Conservation (phyloP, 169 alveolate species). For the Ichthyophthirius multifiliis region DNA sequence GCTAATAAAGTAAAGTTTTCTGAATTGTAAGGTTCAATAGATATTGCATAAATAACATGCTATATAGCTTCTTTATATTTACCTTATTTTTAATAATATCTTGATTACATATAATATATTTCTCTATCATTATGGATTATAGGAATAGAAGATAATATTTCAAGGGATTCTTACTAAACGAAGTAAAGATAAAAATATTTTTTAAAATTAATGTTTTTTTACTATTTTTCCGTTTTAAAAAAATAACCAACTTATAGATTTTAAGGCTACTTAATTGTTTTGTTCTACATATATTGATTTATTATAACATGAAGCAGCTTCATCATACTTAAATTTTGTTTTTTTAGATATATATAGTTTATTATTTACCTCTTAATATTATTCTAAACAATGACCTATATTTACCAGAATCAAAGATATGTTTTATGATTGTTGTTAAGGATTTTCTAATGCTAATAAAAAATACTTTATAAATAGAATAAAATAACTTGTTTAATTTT, state of each 20-base stretch:
- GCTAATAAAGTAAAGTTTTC: constrained; percentile 5
- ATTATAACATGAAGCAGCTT: not conserved
- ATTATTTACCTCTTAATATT: not conserved
- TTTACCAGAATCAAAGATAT: too few relatives aligned
- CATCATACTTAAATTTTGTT: not conserved
- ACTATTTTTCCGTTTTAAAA: constrained; percentile 1
- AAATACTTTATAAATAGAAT: too few relatives aligned
- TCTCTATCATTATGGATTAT: too few relatives aligned
- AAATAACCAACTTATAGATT: not conserved
- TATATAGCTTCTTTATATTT: constrained; percentile 1
- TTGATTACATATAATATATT: too few relatives aligned
- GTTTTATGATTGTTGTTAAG: too few relatives aligned
- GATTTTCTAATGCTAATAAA: too few relatives aligned
- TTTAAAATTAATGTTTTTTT: not conserved
- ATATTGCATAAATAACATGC: not conserved
- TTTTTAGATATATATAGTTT: not conserved
- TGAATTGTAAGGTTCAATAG: not conserved
- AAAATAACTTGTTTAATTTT: too few relatives aligned
- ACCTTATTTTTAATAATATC: too few relatives aligned
- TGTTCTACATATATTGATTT: not conserved
- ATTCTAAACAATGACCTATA: not conserved
- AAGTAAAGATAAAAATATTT: not conserved
- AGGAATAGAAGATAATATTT: too few relatives aligned
- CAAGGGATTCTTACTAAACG: too few relatives aligned
- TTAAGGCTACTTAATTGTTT: not conserved